Conservation (phyloP, 106 monocot species). For the Vanilla planifolia region DNA sequence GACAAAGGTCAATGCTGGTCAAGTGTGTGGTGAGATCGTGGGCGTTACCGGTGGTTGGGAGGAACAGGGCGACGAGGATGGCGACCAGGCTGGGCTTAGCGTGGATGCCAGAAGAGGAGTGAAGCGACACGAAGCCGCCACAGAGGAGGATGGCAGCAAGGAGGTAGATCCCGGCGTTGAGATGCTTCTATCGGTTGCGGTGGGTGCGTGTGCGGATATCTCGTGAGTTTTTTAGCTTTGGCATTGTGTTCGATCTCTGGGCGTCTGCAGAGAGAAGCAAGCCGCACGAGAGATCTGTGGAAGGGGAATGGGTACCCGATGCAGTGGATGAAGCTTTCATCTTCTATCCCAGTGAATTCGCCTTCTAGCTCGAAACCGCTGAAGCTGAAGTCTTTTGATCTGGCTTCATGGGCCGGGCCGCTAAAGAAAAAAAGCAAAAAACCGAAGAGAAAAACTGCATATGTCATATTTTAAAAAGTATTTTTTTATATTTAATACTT, state of each 20-base stretch:
- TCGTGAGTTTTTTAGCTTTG: slow-evolving; percentile 70
- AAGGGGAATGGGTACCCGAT: too few species aligned
- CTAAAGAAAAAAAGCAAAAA: too few species aligned
- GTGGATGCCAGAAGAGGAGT: slow-evolving; percentile 6
- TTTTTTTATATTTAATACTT: too few species aligned
- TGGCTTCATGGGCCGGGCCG: too few species aligned
- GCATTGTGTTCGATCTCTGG: slow-evolving; percentile 28
- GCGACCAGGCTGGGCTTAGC: slow-evolving; percentile 47
- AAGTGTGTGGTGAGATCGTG: slow-evolving; percentile 76
- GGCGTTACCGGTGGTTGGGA: slow-evolving; percentile 34
- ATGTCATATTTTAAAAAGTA: too few species aligned
- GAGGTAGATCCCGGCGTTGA: slow-evolving; percentile 65
- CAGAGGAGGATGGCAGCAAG: slow-evolving; percentile 35
- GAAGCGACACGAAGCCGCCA: slow-evolving; percentile 36
- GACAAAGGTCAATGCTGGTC: slow-evolving; percentile 57
- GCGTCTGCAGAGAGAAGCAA: not conserved
- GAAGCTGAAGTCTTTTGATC: too few species aligned
- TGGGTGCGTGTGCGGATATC: slow-evolving; percentile 31
- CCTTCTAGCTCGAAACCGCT: too few species aligned
- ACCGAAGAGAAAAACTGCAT: too few species aligned
- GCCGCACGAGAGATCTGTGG: not conserved
- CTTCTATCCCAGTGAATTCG: too few species aligned
- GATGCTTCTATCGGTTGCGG: slow-evolving; percentile 67
- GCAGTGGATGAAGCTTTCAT: too few species aligned
- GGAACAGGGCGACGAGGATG: slow-evolving; percentile 33